Evolutionary conservation across 2,329 filamentous ascomycete species (phyloP), one percentile per base, ranked within the genome.

Genomic region (Penicillium sp.): DNA sequence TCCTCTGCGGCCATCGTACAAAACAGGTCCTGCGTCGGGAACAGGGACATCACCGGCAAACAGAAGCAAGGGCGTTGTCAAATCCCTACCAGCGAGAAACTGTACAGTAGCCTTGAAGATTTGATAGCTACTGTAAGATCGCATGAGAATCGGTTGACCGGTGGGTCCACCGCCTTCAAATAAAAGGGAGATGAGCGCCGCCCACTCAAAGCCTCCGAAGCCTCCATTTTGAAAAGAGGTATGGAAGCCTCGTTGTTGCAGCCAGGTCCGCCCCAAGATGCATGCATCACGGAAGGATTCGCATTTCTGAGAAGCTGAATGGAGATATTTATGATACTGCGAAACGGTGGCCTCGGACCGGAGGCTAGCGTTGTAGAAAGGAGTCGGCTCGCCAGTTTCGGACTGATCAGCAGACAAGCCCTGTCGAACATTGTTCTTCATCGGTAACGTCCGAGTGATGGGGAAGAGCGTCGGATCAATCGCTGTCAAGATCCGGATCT

Each of bases 91-190:
- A 1, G 88, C 85, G 16, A 99, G 76, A 60, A 92, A 94, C 67
- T 96, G 92, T n/a, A 99, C 76, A 1, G 87, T 85, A 2, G 90
- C 92, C 72, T 96, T 97, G 80, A 99, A 96, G 40, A 97, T 80
- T 71, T 97, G 92, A 22, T 92, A 94, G 71, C 88, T 88, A 74
- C 88, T 96, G 63, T 96, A 88, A 7, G 89, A 89, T 5, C 83
- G 79, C 5, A 91, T 90, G 14, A 97, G 79, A 5, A 89, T 75
- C 2, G 87, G 81, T 57, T 85, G 82, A 2, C 88, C 88, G 53
- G 86, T 86, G 6, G 83, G 81, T 6, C 86, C 87, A 24, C 89
- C 89, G n/a, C 83, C 84, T 69, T 90, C 85, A 38, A 97, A 78
- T 2, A 97, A 76, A 13, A 96, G 77, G 28, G 92, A 89, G 67